Evolutionary conservation across 768 basidiomycete genomes (phyloP).

Genomic region (Imleria badia): DNA sequence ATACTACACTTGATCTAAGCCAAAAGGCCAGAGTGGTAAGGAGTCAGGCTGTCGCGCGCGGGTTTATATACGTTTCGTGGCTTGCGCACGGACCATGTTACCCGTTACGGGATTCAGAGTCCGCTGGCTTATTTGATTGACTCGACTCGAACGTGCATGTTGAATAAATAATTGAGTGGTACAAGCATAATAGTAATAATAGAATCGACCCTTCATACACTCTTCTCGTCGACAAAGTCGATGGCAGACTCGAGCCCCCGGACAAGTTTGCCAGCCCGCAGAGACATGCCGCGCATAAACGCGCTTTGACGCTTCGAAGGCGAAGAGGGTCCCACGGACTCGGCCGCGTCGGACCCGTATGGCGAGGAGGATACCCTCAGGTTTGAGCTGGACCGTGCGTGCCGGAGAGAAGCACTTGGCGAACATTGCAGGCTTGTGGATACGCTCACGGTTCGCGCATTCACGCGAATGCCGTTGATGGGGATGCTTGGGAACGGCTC

Average conservation of each 20-base stretch:
- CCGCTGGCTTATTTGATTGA: no score
- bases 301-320: constrained; percentile 27
- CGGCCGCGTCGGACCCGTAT: constrained; percentile 12
- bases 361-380: constrained; percentile 16
- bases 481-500: constrained; percentile 1
- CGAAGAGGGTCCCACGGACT: constrained; percentile 4
- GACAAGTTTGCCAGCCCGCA: constrained; percentile 37
- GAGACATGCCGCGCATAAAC: constrained; percentile 35
- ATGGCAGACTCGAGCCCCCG: constrained; percentile 39
- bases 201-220: not conserved
- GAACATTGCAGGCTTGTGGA: not conserved
- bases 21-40: constrained; percentile 50
- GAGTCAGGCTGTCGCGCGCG: not conserved
- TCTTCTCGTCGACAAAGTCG: constrained; percentile 40
- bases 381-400: constrained; percentile 28
- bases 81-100: constrained; percentile 9
- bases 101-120: not conserved
- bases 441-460: not conserved
- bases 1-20: constrained; percentile 78
- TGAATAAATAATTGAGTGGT: not conserved
- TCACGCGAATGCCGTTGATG: not conserved
- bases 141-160: no score
- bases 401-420: constrained; percentile 15
- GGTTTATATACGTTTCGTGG: constrained; percentile 2
- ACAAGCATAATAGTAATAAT: not conserved